phyloP scores from a whole-genome alignment of 306 rosid genomes.

The Senna siamea region DNA sequence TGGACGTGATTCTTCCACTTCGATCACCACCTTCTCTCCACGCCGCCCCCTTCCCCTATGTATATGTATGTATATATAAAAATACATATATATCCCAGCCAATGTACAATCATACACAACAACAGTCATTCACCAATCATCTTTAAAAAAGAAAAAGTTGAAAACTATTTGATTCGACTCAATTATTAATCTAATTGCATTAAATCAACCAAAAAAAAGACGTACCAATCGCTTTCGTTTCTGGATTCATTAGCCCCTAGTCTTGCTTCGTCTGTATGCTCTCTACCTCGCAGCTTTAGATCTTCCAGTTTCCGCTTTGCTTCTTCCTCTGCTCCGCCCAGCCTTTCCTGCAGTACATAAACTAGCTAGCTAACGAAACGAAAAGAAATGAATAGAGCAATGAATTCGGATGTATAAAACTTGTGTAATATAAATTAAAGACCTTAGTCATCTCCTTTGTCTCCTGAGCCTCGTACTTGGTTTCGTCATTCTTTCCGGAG shows the following conservation, averaged over 20 bases:
- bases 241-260: background rate
- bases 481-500: constrained; percentile 66
- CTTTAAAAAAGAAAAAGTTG: no score
- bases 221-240: constrained; percentile 31
- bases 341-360: constrained; percentile 53
- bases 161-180: background rate
- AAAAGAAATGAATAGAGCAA: background rate
- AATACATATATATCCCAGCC: no score
- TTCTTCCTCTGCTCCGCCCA: constrained; percentile 53
- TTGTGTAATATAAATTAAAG: background rate
- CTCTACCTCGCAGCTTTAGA: constrained; percentile 41
- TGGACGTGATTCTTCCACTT: constrained; percentile 48
- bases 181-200: background rate
- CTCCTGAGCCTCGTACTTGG: no score
- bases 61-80: no score
- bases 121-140: no score
- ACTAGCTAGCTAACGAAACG: background rate
- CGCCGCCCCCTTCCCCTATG: background rate
- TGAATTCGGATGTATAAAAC: no score
- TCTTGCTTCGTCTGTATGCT: background rate
- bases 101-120: no score
- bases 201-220: background rate
- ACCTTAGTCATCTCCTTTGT: constrained; percentile 10
- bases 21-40: constrained; percentile 39
- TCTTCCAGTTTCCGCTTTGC: constrained; percentile 56